A percentile compares a stretch with the other conserved stretches of the same genome.
These are phyloP conservation scores for Potentilla sterilis DNA, from an alignment of 306 rosid genomes.

Conservation along the genomic window DNA sequence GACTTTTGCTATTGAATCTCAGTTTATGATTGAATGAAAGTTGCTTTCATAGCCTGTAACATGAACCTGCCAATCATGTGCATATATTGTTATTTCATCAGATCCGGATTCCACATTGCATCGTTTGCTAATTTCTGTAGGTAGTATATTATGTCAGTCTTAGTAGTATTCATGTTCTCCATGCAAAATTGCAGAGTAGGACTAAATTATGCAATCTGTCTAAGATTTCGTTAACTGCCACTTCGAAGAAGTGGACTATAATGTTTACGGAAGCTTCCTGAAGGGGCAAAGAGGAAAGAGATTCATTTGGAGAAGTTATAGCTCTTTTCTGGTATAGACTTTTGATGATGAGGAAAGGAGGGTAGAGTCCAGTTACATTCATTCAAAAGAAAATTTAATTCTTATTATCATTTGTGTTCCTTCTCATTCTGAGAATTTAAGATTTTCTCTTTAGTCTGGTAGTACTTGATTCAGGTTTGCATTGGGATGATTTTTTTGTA, in stretches of 20 bases:
- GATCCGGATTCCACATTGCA: background rate
- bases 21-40: too few relatives aligned
- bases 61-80: background rate
- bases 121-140: background rate
- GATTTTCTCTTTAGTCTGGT: background rate
- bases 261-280: background rate
- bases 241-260: background rate
- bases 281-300: background rate
- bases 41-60: background rate
- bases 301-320: background rate
- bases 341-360: background rate
- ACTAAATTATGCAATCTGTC: background rate
- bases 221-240: background rate
- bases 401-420: too few relatives aligned
- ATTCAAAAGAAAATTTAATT: background rate
- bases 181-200: background rate
- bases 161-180: background rate
- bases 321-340: background rate
- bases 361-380: background rate
- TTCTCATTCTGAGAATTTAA: background rate
- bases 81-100: background rate
- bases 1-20: too few relatives aligned
- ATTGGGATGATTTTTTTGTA: background rate
- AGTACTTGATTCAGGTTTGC: background rate
- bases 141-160: background rate